Evolutionary conservation across 768 basidiomycete species (phyloP).

Genomic region (Pseudohyphozyma bogoriensis): DNA sequence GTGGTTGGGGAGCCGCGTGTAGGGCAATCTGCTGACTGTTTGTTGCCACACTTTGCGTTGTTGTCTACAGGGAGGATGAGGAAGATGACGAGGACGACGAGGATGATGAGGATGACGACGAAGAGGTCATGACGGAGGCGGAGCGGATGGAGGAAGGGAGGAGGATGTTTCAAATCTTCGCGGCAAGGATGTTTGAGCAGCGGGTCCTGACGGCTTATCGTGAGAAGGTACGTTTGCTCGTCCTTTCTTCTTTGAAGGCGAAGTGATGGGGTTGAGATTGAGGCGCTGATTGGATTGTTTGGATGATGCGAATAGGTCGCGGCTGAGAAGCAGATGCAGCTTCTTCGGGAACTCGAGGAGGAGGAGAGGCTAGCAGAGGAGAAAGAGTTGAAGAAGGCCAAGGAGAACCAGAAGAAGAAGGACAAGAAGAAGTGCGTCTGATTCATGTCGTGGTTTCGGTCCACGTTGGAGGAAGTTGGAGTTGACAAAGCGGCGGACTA

Average conservation of each 20-base stretch:
- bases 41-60: not conserved
- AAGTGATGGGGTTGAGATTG: not conserved
- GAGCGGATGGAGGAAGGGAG: conserved; percentile 99
- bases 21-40: not conserved
- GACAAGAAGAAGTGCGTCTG: conserved; percentile 83
- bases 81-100: conserved; percentile 50
- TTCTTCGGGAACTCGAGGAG: conserved; percentile 88
- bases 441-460: no score
- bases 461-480: no score
- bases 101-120: conserved; percentile 41
- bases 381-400: conserved; percentile 81
- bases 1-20: not conserved
- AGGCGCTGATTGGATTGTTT: not conserved
- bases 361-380: conserved; percentile 81
- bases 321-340: conserved; percentile 84
- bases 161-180: conserved; percentile 99
- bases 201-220: conserved; percentile 92
- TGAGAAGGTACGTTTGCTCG: conserved; percentile 43
- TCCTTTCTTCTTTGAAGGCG: not conserved
- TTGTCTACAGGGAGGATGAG: conserved; percentile 37
- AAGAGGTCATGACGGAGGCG: conserved; percentile 75
- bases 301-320: conserved; percentile 68
- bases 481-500: no score
- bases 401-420: conserved; percentile 96
- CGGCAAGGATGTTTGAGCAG: conserved; percentile 98